Evolutionary conservation across 441 rosid species (phyloP).

Genomic region (Populus trichocarpa): DNA sequence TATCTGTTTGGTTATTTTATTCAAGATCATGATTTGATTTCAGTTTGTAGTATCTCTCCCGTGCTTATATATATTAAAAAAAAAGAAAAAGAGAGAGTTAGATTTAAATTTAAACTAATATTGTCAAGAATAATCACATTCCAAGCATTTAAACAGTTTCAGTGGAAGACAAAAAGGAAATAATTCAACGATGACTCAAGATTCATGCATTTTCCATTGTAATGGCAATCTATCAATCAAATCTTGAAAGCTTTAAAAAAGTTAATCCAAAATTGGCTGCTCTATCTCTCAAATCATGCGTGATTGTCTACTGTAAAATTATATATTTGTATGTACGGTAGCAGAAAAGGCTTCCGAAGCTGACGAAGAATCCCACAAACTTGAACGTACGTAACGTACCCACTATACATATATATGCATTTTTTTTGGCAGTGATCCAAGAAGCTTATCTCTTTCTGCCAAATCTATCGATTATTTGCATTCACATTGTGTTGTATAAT

Average conservation of each 20-base stretch:
- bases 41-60: no score
- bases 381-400: not conserved
- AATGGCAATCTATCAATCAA: not conserved
- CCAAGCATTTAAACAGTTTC: not conserved
- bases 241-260: not conserved
- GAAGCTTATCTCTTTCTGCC: not conserved
- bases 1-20: not conserved
- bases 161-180: not conserved
- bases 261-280: constrained; percentile 12
- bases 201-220: constrained; percentile 15
- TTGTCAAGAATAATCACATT: not conserved
- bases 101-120: not conserved
- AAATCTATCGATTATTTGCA: no score
- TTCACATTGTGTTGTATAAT: no score
- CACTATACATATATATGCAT: not conserved
- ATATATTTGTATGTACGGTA: not conserved
- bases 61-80: no score
- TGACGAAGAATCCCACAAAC: constrained; percentile 13
- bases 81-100: no score
- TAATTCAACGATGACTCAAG: not conserved
- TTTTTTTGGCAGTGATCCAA: not conserved
- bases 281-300: not conserved
- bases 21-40: no score
- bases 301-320: not conserved
- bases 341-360: not conserved